phyloP scores from a whole-genome alignment of 805 yeast species.

The Saturnispora quitensis region DNA sequence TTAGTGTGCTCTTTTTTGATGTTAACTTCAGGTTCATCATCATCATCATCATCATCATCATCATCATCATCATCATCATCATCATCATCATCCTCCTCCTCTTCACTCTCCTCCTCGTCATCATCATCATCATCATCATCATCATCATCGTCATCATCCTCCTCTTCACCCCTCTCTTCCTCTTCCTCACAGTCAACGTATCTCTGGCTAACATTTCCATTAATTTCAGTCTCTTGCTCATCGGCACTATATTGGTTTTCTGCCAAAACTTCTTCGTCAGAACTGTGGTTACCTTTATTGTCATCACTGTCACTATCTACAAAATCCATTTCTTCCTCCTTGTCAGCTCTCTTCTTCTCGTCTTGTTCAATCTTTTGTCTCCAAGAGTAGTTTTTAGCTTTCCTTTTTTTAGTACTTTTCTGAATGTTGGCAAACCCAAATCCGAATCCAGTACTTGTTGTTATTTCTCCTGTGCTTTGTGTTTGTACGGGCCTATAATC shows the following conservation, averaged over 20 bases:
- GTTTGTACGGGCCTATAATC: constrained; percentile 60
- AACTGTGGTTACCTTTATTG: constrained; percentile 15
- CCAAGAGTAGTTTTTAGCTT: constrained; percentile 66
- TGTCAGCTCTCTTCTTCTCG: constrained; percentile 30
- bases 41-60: constrained; percentile 23
- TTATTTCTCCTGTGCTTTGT: constrained; percentile 5
- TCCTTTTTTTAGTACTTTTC: constrained; percentile 31
- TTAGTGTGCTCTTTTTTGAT: constrained; percentile 36
- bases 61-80: constrained; percentile 27
- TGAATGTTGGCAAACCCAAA: constrained; percentile 56
- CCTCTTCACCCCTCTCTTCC: constrained; percentile 18
- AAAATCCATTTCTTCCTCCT: constrained; percentile 59
- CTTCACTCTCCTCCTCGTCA: constrained; percentile 25
- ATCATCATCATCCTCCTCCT: constrained; percentile 26
- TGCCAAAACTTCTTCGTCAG: constrained; percentile 3
- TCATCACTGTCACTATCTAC: constrained; percentile 21
- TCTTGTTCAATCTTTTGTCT: constrained; percentile 46
- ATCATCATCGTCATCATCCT: constrained; percentile 18
- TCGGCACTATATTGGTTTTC: constrained; percentile 22
- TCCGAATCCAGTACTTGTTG: constrained; percentile 56
- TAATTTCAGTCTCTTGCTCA: constrained; percentile 22
- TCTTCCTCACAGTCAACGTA: neutral
- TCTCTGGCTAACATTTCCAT: constrained; percentile 3
- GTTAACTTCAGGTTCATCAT: constrained; percentile 24
- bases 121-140: constrained; percentile 26